Percentiles rank a stretch among this genome's conserved stretches.
Evolutionary conservation across 2,329 filamentous ascomycete species (phyloP).

Genomic region (Zymoseptoria brevis): DNA sequence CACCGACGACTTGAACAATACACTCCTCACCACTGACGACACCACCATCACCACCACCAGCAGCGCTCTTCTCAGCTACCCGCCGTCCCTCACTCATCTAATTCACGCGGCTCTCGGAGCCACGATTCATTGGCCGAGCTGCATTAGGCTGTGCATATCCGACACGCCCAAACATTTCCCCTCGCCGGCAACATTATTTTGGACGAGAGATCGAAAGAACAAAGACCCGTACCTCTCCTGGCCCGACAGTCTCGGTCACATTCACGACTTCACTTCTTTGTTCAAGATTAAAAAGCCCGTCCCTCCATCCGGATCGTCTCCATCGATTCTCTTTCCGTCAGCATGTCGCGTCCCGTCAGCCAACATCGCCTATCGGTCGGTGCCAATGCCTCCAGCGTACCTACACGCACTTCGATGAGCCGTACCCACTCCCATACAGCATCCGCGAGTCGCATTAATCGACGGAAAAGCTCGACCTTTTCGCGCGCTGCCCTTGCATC

Average conservation of each 20-base stretch:
- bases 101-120: background rate
- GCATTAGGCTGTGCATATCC: background rate
- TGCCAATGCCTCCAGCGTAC: slow-evolving; percentile 53
- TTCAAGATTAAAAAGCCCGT: background rate
- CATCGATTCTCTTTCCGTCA: background rate
- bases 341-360: slow-evolving; percentile 24
- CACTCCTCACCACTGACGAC: background rate
- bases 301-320: background rate
- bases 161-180: background rate
- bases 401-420: slow-evolving; percentile 57
- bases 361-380: slow-evolving; percentile 42
- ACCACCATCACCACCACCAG: background rate
- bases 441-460: slow-evolving; percentile 77
- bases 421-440: slow-evolving; percentile 77
- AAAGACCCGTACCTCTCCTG: background rate
- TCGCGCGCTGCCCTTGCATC: slow-evolving; percentile 50
- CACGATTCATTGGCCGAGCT: background rate
- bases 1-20: background rate
- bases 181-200: background rate
- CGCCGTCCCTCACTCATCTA: background rate
- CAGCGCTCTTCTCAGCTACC: background rate
- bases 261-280: background rate
- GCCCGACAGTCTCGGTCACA: background rate
- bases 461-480: slow-evolving; percentile 86
- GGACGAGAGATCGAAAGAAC: background rate